A percentile compares a stretch with the other conserved stretches of the same genome.
phyloP scores from a whole-genome alignment of 306 rosid species.

The Sicyos edulis region DNA sequence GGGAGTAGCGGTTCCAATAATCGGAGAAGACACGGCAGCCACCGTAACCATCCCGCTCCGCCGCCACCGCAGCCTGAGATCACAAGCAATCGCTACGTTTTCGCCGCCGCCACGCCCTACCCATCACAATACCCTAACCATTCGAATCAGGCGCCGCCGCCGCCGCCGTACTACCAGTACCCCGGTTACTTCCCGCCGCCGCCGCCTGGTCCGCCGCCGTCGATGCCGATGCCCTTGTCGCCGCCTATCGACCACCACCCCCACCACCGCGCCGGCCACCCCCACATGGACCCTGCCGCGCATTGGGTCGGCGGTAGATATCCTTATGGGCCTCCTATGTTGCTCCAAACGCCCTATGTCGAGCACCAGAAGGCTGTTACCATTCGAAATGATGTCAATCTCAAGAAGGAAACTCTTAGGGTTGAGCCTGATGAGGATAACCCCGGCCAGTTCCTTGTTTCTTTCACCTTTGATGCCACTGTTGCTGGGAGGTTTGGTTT shows the following conservation, averaged over 20 bases:
- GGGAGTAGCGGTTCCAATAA: conserved; percentile 44
- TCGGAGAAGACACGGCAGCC: conserved; percentile 50
- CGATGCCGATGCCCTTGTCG: conserved; percentile 48
- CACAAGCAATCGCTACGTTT: conserved; percentile 49
- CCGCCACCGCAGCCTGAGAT: conserved; percentile 69
- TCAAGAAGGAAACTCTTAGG: conserved; percentile 80
- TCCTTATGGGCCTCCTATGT: conserved; percentile 46
- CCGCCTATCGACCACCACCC: conserved; percentile 77
- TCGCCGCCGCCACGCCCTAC: conserved; percentile 59
- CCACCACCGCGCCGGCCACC: conserved; percentile 28
- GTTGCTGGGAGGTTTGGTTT: conserved; percentile 64
- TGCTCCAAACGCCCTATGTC: conserved; percentile 50
- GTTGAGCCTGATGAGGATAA: conserved; percentile 67
- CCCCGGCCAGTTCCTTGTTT: conserved; percentile 57
- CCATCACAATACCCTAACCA: conserved; percentile 44
- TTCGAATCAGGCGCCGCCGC: conserved; percentile 28
- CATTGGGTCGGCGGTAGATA: conserved; percentile 61
- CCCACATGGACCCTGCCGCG: conserved; percentile 37
- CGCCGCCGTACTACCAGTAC: conserved; percentile 46
- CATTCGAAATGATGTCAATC: conserved; percentile 76
- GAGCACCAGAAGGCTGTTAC: conserved; percentile 95
- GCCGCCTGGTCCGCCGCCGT: conserved; percentile 51
- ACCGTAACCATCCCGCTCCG: conserved; percentile 37
- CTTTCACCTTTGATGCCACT: conserved; percentile 80
- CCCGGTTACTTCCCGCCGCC: conserved; percentile 52